Evolutionary conservation across 345 rosid genomes (phyloP).

Genomic region (Aquilaria malaccensis): DNA sequence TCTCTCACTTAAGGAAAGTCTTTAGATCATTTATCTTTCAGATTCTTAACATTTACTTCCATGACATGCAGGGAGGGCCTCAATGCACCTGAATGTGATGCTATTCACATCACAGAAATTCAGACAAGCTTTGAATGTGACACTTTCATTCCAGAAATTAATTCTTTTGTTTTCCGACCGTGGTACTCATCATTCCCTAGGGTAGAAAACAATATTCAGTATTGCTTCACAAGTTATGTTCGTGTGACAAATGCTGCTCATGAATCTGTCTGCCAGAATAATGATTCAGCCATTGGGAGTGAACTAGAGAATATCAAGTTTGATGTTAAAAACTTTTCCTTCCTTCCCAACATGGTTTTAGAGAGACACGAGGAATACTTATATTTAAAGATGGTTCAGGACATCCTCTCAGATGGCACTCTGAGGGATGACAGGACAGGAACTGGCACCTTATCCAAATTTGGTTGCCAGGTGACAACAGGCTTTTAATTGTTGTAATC

Average conservation of each 20-base stretch:
- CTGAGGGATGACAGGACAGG: constrained; percentile 71
- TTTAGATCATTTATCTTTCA: no score
- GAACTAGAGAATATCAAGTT: constrained; percentile 29
- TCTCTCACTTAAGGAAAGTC: neutral
- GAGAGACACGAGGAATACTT: constrained; percentile 73
- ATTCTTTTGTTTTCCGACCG: constrained; percentile 65
- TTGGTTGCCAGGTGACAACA: constrained; percentile 71
- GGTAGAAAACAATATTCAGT: constrained; percentile 54
- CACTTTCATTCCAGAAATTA: constrained; percentile 76
- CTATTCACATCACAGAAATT: constrained; percentile 83
- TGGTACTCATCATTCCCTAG: constrained; percentile 80
- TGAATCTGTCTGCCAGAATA: constrained; percentile 25
- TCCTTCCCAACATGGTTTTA: constrained; percentile 69
- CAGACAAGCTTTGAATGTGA: constrained; percentile 69
- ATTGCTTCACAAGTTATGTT: constrained; percentile 60
- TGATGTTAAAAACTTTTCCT: constrained; percentile 48
- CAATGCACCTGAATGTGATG: constrained; percentile 75
- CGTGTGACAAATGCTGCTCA: constrained; percentile 50
- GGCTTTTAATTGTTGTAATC: neutral
- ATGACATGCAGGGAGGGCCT: constrained; percentile 61
- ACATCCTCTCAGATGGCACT: constrained; percentile 55
- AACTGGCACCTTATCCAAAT: constrained; percentile 80
- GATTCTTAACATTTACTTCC: constrained; percentile 5
- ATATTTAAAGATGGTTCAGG: constrained; percentile 61
- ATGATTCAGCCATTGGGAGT: constrained; percentile 24